A percentile compares a stretch with the other conserved stretches of the same genome.
These are phyloP conservation scores for Collybia sordida DNA, from an alignment of 768 basidiomycete genomes.

Conservation along the genomic window DNA sequence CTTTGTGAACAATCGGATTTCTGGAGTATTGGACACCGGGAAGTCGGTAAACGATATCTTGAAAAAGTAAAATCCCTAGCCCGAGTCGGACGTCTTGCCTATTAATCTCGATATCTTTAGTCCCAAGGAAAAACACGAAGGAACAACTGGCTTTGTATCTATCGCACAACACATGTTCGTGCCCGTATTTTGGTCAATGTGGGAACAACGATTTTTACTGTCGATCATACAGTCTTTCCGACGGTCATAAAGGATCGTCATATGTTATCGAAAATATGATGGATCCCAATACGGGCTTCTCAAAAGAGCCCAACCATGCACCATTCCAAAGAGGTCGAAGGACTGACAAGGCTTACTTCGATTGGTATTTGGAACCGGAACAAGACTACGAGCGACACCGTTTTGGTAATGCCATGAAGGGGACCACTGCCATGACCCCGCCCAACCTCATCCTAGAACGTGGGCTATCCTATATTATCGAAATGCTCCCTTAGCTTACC, in stretches of 20 bases:
- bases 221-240: slow-evolving; percentile 12
- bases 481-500: not conserved
- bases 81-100: not conserved
- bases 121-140: slow-evolving; percentile 8
- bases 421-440: slow-evolving; percentile 15
- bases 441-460: not conserved
- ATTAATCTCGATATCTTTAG: slow-evolving; percentile 1
- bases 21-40: slow-evolving; percentile 26
- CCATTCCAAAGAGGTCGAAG: slow-evolving; percentile 19
- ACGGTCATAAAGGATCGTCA: slow-evolving; percentile 12
- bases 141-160: not conserved
- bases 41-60: slow-evolving; percentile 27
- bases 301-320: slow-evolving; percentile 8
- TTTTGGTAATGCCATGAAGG: slow-evolving; percentile 23
- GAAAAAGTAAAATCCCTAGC: slow-evolving; percentile 13
- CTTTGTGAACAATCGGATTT: slow-evolving; percentile 34
- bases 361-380: slow-evolving; percentile 24
- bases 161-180: not conserved
- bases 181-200: not conserved
- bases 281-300: not conserved
- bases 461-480: not conserved
- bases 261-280: slow-evolving; percentile 7
- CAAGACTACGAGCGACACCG: slow-evolving; percentile 20
- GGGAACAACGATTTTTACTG: no score
- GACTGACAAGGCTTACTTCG: slow-evolving; percentile 17